Evolutionary conservation across 1,139 yeast species (phyloP).

Genomic region (Candida sanyaensis): DNA sequence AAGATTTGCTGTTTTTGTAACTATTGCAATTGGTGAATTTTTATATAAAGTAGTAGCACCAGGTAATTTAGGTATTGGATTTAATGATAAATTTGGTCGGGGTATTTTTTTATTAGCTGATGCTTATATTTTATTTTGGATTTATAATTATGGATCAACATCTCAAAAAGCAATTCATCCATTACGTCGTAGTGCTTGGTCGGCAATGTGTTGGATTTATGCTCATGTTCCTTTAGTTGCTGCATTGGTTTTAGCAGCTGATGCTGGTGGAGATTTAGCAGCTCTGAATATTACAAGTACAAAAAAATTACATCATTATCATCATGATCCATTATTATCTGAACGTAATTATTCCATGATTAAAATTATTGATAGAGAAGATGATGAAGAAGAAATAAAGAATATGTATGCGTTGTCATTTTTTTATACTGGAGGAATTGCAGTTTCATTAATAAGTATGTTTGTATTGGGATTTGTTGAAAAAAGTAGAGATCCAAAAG

Average conservation of each 20-base stretch:
- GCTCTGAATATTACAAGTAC: slow-evolving; percentile 16
- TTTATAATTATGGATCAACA: slow-evolving; percentile 59
- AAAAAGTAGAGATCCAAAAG: slow-evolving; percentile 35
- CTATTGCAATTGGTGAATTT: slow-evolving; percentile 69
- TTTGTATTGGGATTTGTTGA: slow-evolving; percentile 41
- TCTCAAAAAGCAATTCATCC: slow-evolving; percentile 54
- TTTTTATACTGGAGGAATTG: slow-evolving; percentile 52
- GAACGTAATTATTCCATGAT: slow-evolving; percentile 2
- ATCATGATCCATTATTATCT: slow-evolving; percentile 2
- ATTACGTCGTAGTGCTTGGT: slow-evolving; percentile 46
- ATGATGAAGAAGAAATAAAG: slow-evolving; percentile 24
- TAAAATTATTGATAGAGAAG: slow-evolving; percentile 7
- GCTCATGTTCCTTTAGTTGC: slow-evolving; percentile 57
- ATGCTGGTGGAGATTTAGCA: slow-evolving; percentile 58
- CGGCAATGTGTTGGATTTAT: slow-evolving; percentile 52
- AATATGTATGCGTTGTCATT: slow-evolving; percentile 42
- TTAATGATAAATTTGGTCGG: slow-evolving; percentile 46
- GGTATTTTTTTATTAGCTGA: slow-evolving; percentile 52
- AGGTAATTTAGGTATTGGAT: slow-evolving; percentile 49
- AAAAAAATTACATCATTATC: slow-evolving; percentile 5
- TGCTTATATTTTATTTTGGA: slow-evolving; percentile 54
- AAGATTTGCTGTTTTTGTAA: slow-evolving; percentile 56
- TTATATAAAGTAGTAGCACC: slow-evolving; percentile 57
- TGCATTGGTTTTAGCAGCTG: slow-evolving; percentile 57
- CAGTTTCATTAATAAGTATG: slow-evolving; percentile 38